Evolutionary conservation across 371 early-diverging fungal species (phyloP).

Genomic region (Nosema granulosis): DNA sequence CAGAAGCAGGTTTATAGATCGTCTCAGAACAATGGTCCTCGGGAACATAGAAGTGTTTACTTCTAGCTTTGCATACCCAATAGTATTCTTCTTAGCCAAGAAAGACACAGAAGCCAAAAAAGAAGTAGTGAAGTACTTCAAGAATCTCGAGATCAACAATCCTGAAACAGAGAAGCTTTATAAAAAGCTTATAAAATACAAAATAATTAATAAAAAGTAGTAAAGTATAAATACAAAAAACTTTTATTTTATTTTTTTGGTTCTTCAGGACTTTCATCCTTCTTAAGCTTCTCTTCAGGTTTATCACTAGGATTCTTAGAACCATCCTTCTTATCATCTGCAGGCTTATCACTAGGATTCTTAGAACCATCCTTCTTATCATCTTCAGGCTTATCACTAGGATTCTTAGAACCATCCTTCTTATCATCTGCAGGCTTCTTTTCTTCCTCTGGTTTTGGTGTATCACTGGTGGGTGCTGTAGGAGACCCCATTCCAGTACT

Average conservation of each 20-base stretch:
- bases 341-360: not conserved
- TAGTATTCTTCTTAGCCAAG: slow-evolving; percentile 6
- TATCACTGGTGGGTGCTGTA: too few species aligned
- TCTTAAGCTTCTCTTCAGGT: not conserved
- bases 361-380: not conserved
- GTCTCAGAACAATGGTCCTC: not conserved
- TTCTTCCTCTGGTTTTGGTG: not conserved
- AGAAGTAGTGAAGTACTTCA: not conserved
- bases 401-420: not conserved
- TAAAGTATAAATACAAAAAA: too few species aligned
- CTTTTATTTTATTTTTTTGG: too few species aligned
- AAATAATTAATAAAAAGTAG: slow-evolving; percentile 11
- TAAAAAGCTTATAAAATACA: slow-evolving; percentile 17
- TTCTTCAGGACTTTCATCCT: too few species aligned
- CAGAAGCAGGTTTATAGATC: not conserved
- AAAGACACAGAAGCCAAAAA: slow-evolving; percentile 2
- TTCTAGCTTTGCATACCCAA: not conserved
- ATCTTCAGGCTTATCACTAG: not conserved
- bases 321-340: not conserved
- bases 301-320: not conserved
- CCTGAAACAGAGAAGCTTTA: not conserved
- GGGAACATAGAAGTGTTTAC: not conserved
- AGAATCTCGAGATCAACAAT: not conserved
- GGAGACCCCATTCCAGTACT: too few species aligned
- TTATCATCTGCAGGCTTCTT: not conserved